These are phyloP conservation scores for Microdochium bolleyi DNA, from an alignment of 2,329 filamentous ascomycete genomes.

Conservation along the genomic window DNA sequence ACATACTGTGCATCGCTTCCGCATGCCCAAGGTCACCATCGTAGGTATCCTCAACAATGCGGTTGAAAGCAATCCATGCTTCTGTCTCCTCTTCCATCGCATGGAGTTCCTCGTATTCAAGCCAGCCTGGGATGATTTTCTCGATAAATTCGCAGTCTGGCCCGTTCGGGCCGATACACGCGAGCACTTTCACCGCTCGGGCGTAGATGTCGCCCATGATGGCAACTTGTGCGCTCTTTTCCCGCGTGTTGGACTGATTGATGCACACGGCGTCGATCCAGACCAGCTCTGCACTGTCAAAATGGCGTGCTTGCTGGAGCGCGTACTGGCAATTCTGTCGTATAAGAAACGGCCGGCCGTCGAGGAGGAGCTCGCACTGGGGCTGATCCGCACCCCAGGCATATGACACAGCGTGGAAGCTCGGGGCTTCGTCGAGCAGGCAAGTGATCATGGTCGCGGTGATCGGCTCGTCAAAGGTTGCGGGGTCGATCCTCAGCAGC, in stretches of 20 bases:
- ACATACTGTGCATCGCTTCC: neutral
- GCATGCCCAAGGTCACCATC: too few relatives aligned
- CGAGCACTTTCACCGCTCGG: conserved; percentile 2
- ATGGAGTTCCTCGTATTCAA: neutral
- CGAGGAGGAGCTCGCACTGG: neutral
- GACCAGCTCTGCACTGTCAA: conserved; percentile 3
- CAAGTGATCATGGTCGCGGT: neutral
- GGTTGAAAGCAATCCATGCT: too few relatives aligned
- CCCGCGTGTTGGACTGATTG: conserved; percentile 3
- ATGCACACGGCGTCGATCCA: conserved; percentile 9
- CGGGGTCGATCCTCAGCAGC: too few relatives aligned
- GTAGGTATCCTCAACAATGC: too few relatives aligned
- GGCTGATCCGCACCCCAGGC: neutral
- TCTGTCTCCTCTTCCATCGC: too few relatives aligned
- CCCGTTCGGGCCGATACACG: conserved; percentile 4
- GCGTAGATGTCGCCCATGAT: conserved; percentile 6
- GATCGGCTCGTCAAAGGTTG: neutral
- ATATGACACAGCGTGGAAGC: neutral
- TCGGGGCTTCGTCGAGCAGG: neutral
- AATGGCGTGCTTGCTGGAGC: conserved; percentile 1
- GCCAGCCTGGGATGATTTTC: neutral
- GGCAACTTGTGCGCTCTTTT: conserved; percentile 4
- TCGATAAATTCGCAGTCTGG: neutral
- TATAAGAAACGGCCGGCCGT: neutral
- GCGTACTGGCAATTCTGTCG: conserved; percentile 1